Evolutionary conservation across 2,329 filamentous ascomycete species (phyloP), one percentile per base, ranked within the genome.

Genomic region (Polychaeton citri): DNA sequence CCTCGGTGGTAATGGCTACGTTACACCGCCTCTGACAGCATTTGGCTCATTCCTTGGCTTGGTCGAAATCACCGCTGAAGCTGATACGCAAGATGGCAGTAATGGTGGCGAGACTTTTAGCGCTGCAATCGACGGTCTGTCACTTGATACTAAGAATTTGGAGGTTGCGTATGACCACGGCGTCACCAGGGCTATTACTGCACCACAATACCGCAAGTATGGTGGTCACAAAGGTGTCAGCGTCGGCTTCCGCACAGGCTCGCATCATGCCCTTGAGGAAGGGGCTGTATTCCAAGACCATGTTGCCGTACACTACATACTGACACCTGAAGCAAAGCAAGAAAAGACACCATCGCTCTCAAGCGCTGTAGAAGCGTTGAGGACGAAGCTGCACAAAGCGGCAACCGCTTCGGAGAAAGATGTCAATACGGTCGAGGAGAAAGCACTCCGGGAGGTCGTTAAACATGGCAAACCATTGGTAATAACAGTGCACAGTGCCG

Each of bases 21-120:
- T 81, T n/a, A 69, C 71, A 5, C 62, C 68, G 5, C 63, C 74
- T 0, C 68, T 80, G 41, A 76, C 72, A 3, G 72, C 71, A 2
- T 72, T 79, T 19, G 75, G 70, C 1, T 71, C 73, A 3, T 60
- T 61, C 1, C 57, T 82, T 0, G 78, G 78, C 1, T 64, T 82
- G 5, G 71, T 71, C 42, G 76, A 73, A 36, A 80, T 82, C 36
- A 68, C 72, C 38, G 64, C 64, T 4, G 78, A 81, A 34, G 41
- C 45, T 1, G 52, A 50, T 16, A 71, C 71, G 0, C 56, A 62
- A 42, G 50, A 59, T 6, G 58, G 60, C 32, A 71, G 67, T 0
- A 69, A 72, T 42, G 72, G 74, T 0, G 52, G 61, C 0, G 50
- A 59, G 4, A 42, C 46, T 5, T 78, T 79, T 46, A 73, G 69